phyloP scores from a whole-genome alignment of 768 basidiomycete genomes.

The Lactarius indigo region DNA sequence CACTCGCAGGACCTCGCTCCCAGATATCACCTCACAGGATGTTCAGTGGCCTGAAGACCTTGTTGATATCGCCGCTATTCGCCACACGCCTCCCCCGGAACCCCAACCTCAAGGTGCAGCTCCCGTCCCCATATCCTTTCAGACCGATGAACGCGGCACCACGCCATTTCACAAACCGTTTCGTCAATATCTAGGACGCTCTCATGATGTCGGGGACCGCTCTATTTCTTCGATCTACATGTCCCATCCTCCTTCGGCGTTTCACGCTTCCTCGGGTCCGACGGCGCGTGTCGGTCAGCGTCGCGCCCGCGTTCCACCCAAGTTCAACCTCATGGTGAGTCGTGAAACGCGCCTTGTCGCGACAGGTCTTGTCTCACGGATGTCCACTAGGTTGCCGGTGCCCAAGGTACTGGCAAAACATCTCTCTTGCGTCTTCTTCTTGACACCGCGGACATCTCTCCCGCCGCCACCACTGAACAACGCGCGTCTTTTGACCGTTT shows the following conservation, averaged over 20 bases:
- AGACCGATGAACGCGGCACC: slow-evolving; percentile 46
- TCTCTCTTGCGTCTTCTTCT: slow-evolving; percentile 75
- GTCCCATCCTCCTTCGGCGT: slow-evolving; percentile 57
- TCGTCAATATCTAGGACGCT: slow-evolving; percentile 35
- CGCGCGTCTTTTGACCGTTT: slow-evolving; percentile 60
- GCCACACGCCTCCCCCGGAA: slow-evolving; percentile 39
- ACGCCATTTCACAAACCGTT: slow-evolving; percentile 86
- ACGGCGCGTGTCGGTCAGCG: slow-evolving; percentile 56
- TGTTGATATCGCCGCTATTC: slow-evolving; percentile 66
- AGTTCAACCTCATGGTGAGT: slow-evolving; percentile 83
- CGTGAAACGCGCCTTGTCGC: not conserved
- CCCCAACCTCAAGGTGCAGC: slow-evolving; percentile 59
- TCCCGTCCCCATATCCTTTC: slow-evolving; percentile 65
- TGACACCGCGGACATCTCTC: slow-evolving; percentile 81
- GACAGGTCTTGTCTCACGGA: not conserved
- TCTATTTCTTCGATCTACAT: slow-evolving; percentile 72
- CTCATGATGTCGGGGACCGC: slow-evolving; percentile 42
- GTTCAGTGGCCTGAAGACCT: slow-evolving; percentile 85
- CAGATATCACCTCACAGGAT: slow-evolving; percentile 68
- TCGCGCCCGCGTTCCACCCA: slow-evolving; percentile 62
- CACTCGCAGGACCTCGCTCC: slow-evolving; percentile 72
- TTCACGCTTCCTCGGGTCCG: slow-evolving; percentile 41
- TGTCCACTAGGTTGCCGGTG: slow-evolving; percentile 63
- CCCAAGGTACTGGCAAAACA: slow-evolving; percentile 81
- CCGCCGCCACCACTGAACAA: slow-evolving; percentile 73